Evolutionary conservation across 1,139 yeast species (phyloP).

Genomic region (Saccharomyces pastorianus): DNA sequence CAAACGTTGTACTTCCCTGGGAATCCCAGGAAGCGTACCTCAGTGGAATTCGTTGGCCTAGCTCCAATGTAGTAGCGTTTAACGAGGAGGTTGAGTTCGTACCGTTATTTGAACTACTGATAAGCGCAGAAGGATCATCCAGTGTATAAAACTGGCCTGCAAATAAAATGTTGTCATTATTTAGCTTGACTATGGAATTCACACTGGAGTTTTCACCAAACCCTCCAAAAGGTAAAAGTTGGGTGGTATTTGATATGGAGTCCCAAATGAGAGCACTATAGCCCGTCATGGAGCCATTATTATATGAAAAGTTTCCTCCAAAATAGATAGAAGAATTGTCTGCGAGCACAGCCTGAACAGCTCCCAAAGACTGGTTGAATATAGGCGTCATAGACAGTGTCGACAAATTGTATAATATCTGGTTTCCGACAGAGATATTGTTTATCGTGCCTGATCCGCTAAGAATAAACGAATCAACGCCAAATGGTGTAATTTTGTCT

Average conservation of each 20-base stretch:
- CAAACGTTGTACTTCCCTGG: constrained; percentile 34
- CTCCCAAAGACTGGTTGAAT: constrained; percentile 31
- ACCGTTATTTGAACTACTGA: constrained; percentile 25
- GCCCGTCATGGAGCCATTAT: constrained; percentile 32
- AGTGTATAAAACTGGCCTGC: constrained; percentile 69
- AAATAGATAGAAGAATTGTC: constrained; percentile 51
- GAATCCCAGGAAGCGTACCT: constrained; percentile 52
- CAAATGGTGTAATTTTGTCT: constrained; percentile 26
- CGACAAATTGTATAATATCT: constrained; percentile 48
- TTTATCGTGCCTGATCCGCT: constrained; percentile 38
- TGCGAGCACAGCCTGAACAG: constrained; percentile 48
- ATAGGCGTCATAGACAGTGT: constrained; percentile 39
- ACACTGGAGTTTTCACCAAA: constrained; percentile 55
- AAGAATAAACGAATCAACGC: constrained; percentile 35
- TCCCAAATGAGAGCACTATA: constrained; percentile 65
- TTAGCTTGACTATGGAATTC: constrained; percentile 53
- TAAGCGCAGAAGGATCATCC: constrained; percentile 44
- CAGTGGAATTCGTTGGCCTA: constrained; percentile 64
- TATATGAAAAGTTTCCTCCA: constrained; percentile 68
- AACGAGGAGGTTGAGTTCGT: constrained; percentile 28
- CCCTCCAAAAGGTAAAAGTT: constrained; percentile 64
- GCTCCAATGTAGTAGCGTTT: constrained; percentile 34
- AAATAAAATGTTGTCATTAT: constrained; percentile 51
- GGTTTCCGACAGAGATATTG: constrained; percentile 37
- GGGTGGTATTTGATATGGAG: constrained; percentile 37